Base-by-base conservation (phyloP, 2,329 filamentous ascomycete species). In the Aspergillus sergii region DNA sequence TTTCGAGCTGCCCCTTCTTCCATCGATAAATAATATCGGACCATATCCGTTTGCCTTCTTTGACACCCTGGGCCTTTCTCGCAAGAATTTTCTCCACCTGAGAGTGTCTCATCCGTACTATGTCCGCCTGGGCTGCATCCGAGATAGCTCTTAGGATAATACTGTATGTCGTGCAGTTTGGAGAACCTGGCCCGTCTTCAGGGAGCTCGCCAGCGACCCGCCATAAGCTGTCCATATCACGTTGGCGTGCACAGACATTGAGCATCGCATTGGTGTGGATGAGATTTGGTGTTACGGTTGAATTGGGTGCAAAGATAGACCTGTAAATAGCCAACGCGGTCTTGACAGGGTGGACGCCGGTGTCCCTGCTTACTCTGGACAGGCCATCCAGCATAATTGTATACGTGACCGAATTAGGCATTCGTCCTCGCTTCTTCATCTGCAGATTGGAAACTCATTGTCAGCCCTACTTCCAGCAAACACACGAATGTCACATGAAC, bases 361-460 rank as follows among this genome's bases (percentile, higher is more conserved):
- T 12, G n/a, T 62, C 60, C 51, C 90, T 85, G 1, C 84, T 74
- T 19, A 89, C 87, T 48, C 83, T 79, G 46, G 89, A 85, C 60
- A 94, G 87, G 34, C 93, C 94, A 57, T 87, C 84, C 68, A 99
- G 88, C 63, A 98, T 86, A 62, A 92, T 89, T 21, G 92, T 95
- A 74, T 91, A 97, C 0, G 95, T 97, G 71, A 90, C 86, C 4
- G 88, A 85, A 74, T 94, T 94, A 1, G 95, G 94, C 30, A 86
- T 83, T 71, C 96, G 91, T 6, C 84, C 89, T 65, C 93, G 86
- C 80, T 98, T 98, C 81, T 98, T 99, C 94, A 99, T 98, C 91
- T 92, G 69, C 14, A 63, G 53, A 34, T 41, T 48, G 61, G 65
- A 72, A 59, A n/a, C 2, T 58, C 32, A 30, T 57, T 61, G 57